Base-by-base conservation (phyloP, 2,329 filamentous ascomycete species). In the Pseudogymnoascus sp. region DNA sequence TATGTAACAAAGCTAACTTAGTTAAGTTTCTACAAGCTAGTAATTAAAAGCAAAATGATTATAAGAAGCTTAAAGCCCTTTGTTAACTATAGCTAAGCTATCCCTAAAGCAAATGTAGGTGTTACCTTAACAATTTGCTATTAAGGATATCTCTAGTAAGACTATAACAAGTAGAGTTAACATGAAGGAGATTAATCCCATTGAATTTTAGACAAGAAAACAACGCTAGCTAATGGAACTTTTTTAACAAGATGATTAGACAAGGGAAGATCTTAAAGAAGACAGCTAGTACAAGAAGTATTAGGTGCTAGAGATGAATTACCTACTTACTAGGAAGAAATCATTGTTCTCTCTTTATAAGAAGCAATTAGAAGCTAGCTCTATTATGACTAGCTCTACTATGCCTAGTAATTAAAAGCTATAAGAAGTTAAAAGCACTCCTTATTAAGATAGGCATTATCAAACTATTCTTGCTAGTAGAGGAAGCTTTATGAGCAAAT, bases 391-490 rank as follows among this genome's bases (percentile, higher is more conserved):
- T 25, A 71, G 67, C 66, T 71, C 72, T 65, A 62, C 64, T 31
- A 77, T 74, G 23, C 71, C 75, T 11, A 78, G 75, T 67, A 75
- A 78, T 69, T 70, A 77, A 69, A 76, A 69, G 71, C 73, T 71
- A 64, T 73, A 74, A 54, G 76, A 76, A 63, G 73, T 71, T 68
- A n/a, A 79, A 70, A 77, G 71, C 68, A 68, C 73, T 1, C 72
- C 65, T 16, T 79, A 79, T 63, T 57, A 68, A 66, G 69, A 77
- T 68, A 63, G 69, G 57, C 72, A 71, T 19, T 81, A 80, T 66
- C 61, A 69, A 66, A 71, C 63, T 13, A 57, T 77, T 1, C 78
- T 80, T 63, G 69, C 67, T 34, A 75, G 72, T 16, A 78, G 78
- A 64, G 76, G 77, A 25, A 77, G 73, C 67, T n/a, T 74, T 64